Evolutionary conservation across 2,329 filamentous ascomycete species (phyloP).

Genomic region (Metarhizium brunneum): DNA sequence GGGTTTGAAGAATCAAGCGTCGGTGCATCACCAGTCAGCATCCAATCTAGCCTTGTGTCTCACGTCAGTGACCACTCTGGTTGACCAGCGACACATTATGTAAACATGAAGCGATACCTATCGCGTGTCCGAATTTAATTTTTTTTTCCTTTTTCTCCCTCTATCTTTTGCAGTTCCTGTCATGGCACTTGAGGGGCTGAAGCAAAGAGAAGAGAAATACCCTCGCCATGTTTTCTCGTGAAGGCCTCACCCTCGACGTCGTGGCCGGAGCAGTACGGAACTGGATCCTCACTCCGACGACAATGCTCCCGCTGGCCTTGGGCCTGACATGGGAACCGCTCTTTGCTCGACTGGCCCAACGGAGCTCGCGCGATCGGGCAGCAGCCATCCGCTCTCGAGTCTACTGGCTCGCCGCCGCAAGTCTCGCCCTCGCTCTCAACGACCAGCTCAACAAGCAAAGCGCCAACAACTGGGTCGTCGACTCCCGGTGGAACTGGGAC

Average conservation of each 20-base stretch:
- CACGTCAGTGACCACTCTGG: too few relatives aligned
- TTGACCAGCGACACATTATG: too few relatives aligned
- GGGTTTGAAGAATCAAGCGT: too few relatives aligned
- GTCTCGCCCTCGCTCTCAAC: conserved; percentile 12
- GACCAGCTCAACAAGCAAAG: conserved; percentile 13
- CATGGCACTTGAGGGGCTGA: too few relatives aligned
- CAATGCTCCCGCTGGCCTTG: conserved; percentile 11
- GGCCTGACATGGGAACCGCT: conserved; percentile 7
- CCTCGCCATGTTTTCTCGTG: conserved; percentile 10
- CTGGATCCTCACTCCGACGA: conserved; percentile 12
- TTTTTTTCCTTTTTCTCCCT: too few relatives aligned
- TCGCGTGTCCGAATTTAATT: too few relatives aligned
- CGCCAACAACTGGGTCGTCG: conserved; percentile 17
- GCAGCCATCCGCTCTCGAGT: not conserved
- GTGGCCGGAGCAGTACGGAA: conserved; percentile 10
- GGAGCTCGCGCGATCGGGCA: not conserved
- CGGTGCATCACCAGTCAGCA: too few relatives aligned
- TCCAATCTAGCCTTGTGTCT: too few relatives aligned
- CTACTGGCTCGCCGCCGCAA: conserved; percentile 7
- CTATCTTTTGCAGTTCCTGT: too few relatives aligned
- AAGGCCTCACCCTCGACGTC: conserved; percentile 17
- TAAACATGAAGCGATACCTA: too few relatives aligned
- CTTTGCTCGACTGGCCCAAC: conserved; percentile 2
- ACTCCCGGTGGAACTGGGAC: conserved; percentile 21
- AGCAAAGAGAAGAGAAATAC: too few relatives aligned